Percentiles rank a stretch among this genome's conserved stretches.
Conservation (phyloP, 2,329 filamentous ascomycete genomes). For the Sclerotinia trifoliorum region DNA sequence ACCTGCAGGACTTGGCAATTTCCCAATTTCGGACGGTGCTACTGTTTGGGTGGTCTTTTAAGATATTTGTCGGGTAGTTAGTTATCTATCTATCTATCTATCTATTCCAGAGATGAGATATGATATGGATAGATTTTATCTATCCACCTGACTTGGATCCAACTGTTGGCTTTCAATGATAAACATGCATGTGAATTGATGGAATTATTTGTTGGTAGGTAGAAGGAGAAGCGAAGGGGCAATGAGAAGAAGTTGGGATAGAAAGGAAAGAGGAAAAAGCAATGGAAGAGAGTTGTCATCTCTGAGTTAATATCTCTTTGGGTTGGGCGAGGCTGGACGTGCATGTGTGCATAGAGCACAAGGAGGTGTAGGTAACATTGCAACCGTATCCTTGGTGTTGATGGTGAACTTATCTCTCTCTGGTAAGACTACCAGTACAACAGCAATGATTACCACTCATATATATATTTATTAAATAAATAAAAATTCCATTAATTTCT, state of each 20-base stretch:
- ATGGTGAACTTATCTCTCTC: too few species aligned
- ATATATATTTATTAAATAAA: too few species aligned
- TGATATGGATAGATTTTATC: neutral
- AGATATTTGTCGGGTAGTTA: neutral
- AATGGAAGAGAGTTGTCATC: neutral
- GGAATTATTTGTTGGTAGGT: neutral
- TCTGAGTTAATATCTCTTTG: neutral
- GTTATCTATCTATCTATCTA: too few species aligned
- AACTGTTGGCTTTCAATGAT: neutral
- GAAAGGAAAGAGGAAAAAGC: too few species aligned
- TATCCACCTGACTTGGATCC: neutral
- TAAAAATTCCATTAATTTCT: too few species aligned
- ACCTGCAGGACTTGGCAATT: slow-evolving; percentile 4
- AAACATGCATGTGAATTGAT: neutral
- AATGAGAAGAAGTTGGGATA: too few species aligned
- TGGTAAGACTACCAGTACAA: too few species aligned
- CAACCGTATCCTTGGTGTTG: neutral
- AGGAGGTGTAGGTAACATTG: neutral
- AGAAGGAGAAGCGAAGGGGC: neutral
- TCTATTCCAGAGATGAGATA: neutral
- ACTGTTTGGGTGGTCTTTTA: too few species aligned
- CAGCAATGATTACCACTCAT: too few species aligned
- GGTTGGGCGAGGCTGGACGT: too few species aligned
- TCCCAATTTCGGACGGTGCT: neutral
- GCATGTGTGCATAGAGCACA: too few species aligned